phyloP scores from a whole-genome alignment of 2,329 filamentous ascomycete genomes.

The Fusarium zealandicum region DNA sequence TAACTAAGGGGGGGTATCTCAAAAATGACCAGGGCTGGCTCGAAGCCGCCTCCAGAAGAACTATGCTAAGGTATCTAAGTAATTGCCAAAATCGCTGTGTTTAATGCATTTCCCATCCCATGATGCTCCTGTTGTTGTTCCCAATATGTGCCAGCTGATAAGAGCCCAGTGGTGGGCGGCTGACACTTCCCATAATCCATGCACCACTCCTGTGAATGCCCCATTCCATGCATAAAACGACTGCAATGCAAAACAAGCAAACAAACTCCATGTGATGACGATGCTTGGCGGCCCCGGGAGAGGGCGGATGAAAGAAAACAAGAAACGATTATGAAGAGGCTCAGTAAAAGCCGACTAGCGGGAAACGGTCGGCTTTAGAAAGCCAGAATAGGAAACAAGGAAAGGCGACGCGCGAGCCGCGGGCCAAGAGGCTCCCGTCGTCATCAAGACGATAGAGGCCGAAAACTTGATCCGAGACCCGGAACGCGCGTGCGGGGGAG shows the following conservation, averaged over 20 bases:
- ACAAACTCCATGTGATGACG: conserved; percentile 27
- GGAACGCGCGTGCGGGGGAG: conserved; percentile 24
- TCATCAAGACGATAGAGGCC: conserved; percentile 5
- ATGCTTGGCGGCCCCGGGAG: conserved; percentile 14
- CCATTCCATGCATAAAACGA: conserved; percentile 13
- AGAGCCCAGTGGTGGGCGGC: conserved; percentile 32
- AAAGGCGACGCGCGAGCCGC: conserved; percentile 1
- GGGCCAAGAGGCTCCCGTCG: not conserved
- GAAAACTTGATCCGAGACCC: conserved; percentile 16
- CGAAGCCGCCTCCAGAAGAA: conserved; percentile 15
- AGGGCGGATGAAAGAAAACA: conserved; percentile 6
- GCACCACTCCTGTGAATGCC: conserved; percentile 8
- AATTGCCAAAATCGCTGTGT: conserved; percentile 18
- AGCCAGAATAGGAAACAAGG: conserved; percentile 18
- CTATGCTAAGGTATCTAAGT: conserved; percentile 39
- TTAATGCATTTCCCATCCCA: conserved; percentile 18
- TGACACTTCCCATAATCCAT: conserved; percentile 17
- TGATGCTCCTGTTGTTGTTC: conserved; percentile 18
- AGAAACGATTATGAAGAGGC: conserved; percentile 19
- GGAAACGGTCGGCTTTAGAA: conserved; percentile 17
- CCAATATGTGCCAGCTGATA: conserved; percentile 28
- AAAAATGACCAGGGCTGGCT: conserved; percentile 30
- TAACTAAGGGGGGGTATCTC: conserved; percentile 33
- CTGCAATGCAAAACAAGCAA: conserved; percentile 17
- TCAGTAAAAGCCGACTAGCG: conserved; percentile 1